phyloP scores from a whole-genome alignment of 805 yeast genomes.

The Pichia phayaonensis region DNA sequence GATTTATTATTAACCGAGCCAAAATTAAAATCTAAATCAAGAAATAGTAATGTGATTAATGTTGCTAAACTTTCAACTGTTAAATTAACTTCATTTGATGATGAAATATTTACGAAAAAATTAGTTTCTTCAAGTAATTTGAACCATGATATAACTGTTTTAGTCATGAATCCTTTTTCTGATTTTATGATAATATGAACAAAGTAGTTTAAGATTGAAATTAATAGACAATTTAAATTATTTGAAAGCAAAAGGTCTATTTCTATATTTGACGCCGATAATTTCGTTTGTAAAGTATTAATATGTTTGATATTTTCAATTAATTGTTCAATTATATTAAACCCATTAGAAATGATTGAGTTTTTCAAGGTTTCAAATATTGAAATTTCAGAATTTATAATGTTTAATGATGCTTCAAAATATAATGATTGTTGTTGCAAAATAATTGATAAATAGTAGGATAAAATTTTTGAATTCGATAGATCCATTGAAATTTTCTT shows the following conservation, averaged over 20 bases:
- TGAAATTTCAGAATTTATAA: not conserved
- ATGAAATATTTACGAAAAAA: constrained; percentile 12
- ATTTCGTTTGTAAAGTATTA: constrained; percentile 7
- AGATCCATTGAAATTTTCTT: not conserved
- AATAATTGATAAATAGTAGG: constrained; percentile 1
- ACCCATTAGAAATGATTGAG: constrained; percentile 2
- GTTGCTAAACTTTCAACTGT: constrained; percentile 42
- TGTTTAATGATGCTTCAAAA: not conserved
- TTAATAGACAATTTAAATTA: constrained; percentile 13
- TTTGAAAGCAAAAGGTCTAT: constrained; percentile 11
- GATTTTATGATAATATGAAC: constrained; percentile 23
- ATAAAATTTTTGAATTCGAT: not conserved
- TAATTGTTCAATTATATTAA: constrained; percentile 27
- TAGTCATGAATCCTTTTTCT: constrained; percentile 16
- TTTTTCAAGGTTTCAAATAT: not conserved
- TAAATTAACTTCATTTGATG: not conserved
- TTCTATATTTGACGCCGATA: constrained; percentile 2
- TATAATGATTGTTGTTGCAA: constrained; percentile 1
- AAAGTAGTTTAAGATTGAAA: constrained; percentile 22
- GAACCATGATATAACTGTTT: constrained; percentile 48
- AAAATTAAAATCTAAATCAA: constrained; percentile 49
- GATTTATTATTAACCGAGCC: constrained; percentile 33
- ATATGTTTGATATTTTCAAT: constrained; percentile 13
- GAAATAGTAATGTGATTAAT: constrained; percentile 40
- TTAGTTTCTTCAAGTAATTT: constrained; percentile 32